These are phyloP conservation scores for Circinella minor DNA, from an alignment of 371 early-diverging fungal species.

Conservation along the genomic window DNA sequence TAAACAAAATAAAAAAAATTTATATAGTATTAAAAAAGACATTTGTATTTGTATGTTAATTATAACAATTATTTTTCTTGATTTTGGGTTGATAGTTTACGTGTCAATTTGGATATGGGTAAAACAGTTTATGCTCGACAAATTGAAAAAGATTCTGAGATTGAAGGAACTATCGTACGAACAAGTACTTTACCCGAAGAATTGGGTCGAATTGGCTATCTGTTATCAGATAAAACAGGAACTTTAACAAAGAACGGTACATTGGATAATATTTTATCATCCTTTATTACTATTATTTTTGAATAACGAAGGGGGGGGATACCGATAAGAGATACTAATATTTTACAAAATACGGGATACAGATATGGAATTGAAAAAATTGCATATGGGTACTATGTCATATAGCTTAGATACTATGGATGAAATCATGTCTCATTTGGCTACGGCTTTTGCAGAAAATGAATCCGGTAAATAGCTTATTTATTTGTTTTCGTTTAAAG, in stretches of 20 bases:
- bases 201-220: constrained; percentile 96
- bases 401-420: constrained; percentile 91
- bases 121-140: constrained; percentile 89
- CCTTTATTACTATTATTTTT: neutral
- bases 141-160: constrained; percentile 84
- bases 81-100: constrained; percentile 58
- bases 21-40: neutral
- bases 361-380: constrained; percentile 98
- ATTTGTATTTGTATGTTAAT: no score
- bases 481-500: neutral
- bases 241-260: constrained; percentile 98
- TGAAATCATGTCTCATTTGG: constrained; percentile 76
- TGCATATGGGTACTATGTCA: constrained; percentile 97
- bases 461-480: constrained; percentile 17
- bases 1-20: constrained; percentile 18
- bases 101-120: constrained; percentile 98
- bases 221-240: constrained; percentile 99
- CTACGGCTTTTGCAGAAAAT: constrained; percentile 56
- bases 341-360: neutral
- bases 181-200: constrained; percentile 99
- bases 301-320: no score
- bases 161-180: constrained; percentile 90
- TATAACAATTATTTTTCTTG: neutral
- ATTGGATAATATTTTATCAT: neutral
- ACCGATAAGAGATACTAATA: no score